Conservation (phyloP, 108 stramenopile genomes). For the Skeletonema grethae region DNA sequence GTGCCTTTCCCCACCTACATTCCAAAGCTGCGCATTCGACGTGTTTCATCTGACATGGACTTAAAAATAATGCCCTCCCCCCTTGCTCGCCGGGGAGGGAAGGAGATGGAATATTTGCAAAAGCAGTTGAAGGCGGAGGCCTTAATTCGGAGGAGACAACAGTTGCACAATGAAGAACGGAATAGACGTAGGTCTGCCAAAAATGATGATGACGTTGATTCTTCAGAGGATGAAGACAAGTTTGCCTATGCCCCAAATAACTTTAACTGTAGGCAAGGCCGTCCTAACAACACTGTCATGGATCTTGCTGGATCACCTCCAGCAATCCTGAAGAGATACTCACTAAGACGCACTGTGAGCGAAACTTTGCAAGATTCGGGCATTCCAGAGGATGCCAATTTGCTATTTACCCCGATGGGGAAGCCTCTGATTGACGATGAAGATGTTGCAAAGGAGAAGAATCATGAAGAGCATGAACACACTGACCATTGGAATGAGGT, state of each 20-base stretch:
- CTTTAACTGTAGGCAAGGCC: neutral
- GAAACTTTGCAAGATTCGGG: constrained; percentile 19
- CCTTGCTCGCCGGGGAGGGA: constrained; percentile 16
- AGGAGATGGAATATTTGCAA: constrained; percentile 16
- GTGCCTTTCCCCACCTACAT: constrained; percentile 1
- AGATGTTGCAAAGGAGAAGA: neutral
- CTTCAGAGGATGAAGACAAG: neutral
- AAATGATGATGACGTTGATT: neutral
- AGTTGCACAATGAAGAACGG: constrained; percentile 14
- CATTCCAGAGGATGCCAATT: constrained; percentile 16
- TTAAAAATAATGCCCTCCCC: constrained; percentile 17
- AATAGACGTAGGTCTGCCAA: neutral
- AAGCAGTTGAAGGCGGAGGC: constrained; percentile 20
- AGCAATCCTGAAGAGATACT: constrained; percentile 10
- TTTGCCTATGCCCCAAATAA: neutral
- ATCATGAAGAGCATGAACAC: neutral
- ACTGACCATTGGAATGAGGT: neutral
- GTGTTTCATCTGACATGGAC: neutral
- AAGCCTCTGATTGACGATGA: constrained; percentile 22
- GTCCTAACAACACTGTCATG: neutral
- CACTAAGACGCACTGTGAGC: constrained; percentile 22
- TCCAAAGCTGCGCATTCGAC: constrained; percentile 5
- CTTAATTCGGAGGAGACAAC: constrained; percentile 12
- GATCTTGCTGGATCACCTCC: constrained; percentile 14
- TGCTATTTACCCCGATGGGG: constrained; percentile 20